These are phyloP conservation scores for Peribolospora baueri DNA, from an alignment of 768 basidiomycete genomes.

Conservation along the genomic window DNA sequence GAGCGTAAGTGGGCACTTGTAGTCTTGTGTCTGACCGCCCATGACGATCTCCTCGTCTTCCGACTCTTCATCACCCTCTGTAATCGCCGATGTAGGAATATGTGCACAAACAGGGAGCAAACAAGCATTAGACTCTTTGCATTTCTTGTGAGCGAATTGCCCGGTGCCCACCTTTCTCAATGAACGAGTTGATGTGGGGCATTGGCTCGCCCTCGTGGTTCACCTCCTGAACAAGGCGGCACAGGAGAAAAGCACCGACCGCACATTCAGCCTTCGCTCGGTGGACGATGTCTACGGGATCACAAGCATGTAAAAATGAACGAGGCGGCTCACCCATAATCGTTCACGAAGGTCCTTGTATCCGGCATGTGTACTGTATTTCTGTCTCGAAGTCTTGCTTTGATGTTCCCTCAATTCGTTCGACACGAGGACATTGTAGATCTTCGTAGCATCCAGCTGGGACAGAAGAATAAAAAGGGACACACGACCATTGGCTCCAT, in stretches of 20 bases:
- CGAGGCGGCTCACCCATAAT: slow-evolving; percentile 33
- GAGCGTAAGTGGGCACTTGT: slow-evolving; percentile 60
- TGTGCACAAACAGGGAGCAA: neutral
- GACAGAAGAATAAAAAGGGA: neutral
- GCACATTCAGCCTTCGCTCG: too few species aligned
- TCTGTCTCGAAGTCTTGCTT: slow-evolving; percentile 46
- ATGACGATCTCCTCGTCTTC: slow-evolving; percentile 73
- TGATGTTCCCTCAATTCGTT: slow-evolving; percentile 27
- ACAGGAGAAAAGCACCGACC: neutral
- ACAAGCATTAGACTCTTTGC: neutral
- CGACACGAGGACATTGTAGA: slow-evolving; percentile 30
- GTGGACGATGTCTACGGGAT: neutral
- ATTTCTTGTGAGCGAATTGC: too few species aligned
- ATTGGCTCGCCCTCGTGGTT: slow-evolving; percentile 37
- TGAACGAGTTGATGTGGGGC: slow-evolving; percentile 50
- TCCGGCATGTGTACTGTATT: slow-evolving; percentile 37
- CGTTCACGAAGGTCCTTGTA: slow-evolving; percentile 40
- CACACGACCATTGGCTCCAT: neutral
- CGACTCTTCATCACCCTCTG: slow-evolving; percentile 61
- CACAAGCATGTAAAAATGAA: neutral
- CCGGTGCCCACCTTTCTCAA: slow-evolving; percentile 35
- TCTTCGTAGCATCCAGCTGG: slow-evolving; percentile 14
- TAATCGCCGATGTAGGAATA: neutral
- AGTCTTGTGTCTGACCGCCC: slow-evolving; percentile 60
- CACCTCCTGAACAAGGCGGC: slow-evolving; percentile 30